Percentiles rank a stretch among this genome's conserved stretches.
Conservation (phyloP, 805 yeast species). For the Sugiyamaella floridensis region DNA sequence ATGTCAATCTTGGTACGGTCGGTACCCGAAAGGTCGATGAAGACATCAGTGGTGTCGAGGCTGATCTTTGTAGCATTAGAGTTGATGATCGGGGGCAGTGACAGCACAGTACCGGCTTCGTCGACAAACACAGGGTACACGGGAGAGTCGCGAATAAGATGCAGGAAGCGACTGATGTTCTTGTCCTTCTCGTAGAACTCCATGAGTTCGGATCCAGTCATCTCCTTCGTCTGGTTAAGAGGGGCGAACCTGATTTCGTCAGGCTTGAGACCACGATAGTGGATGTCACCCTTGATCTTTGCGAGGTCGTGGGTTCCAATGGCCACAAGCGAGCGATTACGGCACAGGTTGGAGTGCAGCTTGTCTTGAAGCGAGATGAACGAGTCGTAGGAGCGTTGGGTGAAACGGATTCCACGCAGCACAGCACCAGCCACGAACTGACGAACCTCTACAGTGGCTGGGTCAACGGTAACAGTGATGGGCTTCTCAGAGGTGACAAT, state of each 20-base stretch:
- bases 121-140: constrained; percentile 89
- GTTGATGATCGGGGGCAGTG: constrained; percentile 96
- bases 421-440: constrained; percentile 96
- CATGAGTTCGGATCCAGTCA: constrained; percentile 74
- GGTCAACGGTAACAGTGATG: constrained; percentile 61
- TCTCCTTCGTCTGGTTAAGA: constrained; percentile 36
- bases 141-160: constrained; percentile 79
- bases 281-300: constrained; percentile 71
- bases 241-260: constrained; percentile 55
- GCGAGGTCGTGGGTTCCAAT: constrained; percentile 97
- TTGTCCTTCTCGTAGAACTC: constrained; percentile 88
- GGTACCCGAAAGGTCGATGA: constrained; percentile 91
- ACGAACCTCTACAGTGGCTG: constrained; percentile 66
- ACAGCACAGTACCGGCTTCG: constrained; percentile 65
- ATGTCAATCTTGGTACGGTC: constrained; percentile 91
- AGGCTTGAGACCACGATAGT: constrained; percentile 80
- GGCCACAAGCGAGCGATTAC: constrained; percentile 95
- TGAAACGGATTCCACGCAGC: constrained; percentile 73
- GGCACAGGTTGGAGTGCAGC: constrained; percentile 88
- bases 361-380: constrained; percentile 95
- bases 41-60: constrained; percentile 75
- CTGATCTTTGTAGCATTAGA: constrained; percentile 85
- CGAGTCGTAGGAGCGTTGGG: constrained; percentile 81
- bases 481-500: constrained; percentile 56
- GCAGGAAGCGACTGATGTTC: constrained; percentile 82